phyloP scores from a whole-genome alignment of 140 eudicot genomes.

The Cichorium intybus region DNA sequence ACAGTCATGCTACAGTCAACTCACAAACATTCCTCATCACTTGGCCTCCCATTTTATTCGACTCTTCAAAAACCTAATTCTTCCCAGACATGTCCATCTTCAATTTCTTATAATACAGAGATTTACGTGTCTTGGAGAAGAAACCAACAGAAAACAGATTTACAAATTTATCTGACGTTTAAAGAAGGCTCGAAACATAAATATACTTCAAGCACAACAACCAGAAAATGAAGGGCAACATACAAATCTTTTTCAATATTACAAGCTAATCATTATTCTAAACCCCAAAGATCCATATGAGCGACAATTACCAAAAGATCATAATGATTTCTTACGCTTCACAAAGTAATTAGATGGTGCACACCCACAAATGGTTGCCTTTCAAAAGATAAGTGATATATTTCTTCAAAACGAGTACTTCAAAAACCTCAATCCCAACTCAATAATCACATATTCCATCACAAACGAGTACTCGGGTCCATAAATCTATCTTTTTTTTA shows the following conservation, averaged over 20 bases:
- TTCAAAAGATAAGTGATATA: not conserved
- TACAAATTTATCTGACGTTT: constrained; percentile 17
- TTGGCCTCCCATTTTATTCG: constrained; percentile 62
- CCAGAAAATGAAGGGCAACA: not conserved
- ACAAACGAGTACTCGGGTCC: not conserved
- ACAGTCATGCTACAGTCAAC: constrained; percentile 67
- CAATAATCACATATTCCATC: constrained; percentile 9
- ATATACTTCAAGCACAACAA: not conserved
- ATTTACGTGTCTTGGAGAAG: constrained; percentile 29
- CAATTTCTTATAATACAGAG: constrained; percentile 32
- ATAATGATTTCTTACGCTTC: not conserved
- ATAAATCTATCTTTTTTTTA: not conserved
- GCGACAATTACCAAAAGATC: constrained; percentile 2
- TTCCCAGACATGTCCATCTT: constrained; percentile 41
- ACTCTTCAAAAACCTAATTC: constrained; percentile 47
- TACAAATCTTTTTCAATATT: not conserved
- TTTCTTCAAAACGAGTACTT: no score
- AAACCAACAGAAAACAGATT: constrained; percentile 15
- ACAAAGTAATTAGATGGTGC: not conserved
- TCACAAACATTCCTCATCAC: constrained; percentile 43
- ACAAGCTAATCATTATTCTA: not conserved
- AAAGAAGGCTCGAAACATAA: constrained; percentile 6
- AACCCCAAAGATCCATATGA: constrained; percentile 2
- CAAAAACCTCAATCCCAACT: constrained; percentile 1
- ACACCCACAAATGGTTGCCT: no score